Conservation (phyloP, 2,329 filamentous ascomycete genomes). For the Immersiporthe knoxdaviesiana region DNA sequence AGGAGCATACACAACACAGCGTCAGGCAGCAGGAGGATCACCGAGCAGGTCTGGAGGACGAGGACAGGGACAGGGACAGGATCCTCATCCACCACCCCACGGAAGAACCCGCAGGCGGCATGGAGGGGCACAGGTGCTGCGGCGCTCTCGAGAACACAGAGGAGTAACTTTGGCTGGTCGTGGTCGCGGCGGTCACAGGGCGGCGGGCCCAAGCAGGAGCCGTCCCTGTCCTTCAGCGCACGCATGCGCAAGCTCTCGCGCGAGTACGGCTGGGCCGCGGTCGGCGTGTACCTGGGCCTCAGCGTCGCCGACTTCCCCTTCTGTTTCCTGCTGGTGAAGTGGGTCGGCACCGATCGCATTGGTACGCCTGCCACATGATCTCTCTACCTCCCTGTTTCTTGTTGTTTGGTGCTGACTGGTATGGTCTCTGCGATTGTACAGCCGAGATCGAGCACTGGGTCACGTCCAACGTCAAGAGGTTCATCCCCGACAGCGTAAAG, state of each 20-base stretch:
- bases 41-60: not conserved
- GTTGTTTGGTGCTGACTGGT: not conserved
- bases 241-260: constrained; percentile 81
- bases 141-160: constrained; percentile 14
- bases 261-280: constrained; percentile 91
- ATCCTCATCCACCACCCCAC: not conserved
- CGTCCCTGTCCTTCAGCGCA: constrained; percentile 60
- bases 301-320: constrained; percentile 91
- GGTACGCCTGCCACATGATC: constrained; percentile 52
- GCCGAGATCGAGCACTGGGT: constrained; percentile 69
- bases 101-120: constrained; percentile 6
- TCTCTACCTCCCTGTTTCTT: not conserved
- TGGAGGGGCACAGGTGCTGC: not conserved
- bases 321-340: constrained; percentile 85
- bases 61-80: not conserved
- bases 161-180: constrained; percentile 24
- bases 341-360: constrained; percentile 83
- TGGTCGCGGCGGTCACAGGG: constrained; percentile 21
- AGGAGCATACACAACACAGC: not conserved
- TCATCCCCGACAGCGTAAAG: constrained; percentile 64
- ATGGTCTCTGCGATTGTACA: constrained; percentile 37
- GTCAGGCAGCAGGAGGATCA: not conserved
- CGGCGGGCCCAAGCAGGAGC: constrained; percentile 12
- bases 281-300: constrained; percentile 86
- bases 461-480: constrained; percentile 59